A percentile compares a stretch with the other conserved stretches of the same genome.
Conservation (phyloP, 345 rosid genomes). For the Fremontodendron californicum region DNA sequence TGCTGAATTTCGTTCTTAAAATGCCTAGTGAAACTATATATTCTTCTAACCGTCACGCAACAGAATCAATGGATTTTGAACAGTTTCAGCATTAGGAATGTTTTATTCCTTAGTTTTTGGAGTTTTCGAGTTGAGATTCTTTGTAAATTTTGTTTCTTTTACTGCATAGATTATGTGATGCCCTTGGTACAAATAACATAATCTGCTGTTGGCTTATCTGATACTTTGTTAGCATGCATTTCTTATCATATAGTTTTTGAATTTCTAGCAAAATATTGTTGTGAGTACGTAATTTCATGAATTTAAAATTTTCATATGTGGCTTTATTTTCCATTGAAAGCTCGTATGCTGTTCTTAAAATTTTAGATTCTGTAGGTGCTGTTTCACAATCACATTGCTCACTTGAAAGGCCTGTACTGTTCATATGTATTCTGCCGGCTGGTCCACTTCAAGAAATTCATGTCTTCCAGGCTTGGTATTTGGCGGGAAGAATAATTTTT, state of each 20-base stretch:
- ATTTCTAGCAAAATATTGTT: not conserved
- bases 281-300: not conserved
- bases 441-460: conserved; percentile 27
- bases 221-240: not conserved
- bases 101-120: not conserved
- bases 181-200: not conserved
- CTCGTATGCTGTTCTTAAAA: not conserved
- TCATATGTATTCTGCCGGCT: conserved; percentile 21
- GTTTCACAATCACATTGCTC: conserved; percentile 16
- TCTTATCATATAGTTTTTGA: not conserved
- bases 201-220: not conserved
- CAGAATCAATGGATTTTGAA: not conserved
- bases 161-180: not conserved
- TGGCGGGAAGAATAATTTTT: conserved; percentile 15
- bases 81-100: not conserved
- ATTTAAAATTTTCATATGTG: not conserved
- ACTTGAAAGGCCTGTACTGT: conserved; percentile 25
- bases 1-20: not conserved
- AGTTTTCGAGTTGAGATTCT: not conserved
- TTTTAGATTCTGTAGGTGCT: conserved; percentile 37
- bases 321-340: not conserved
- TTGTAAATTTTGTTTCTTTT: not conserved
- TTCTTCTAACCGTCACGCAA: not conserved
- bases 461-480: conserved; percentile 26
- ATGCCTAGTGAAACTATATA: not conserved